A percentile compares a stretch with the other conserved stretches of the same genome.
Evolutionary conservation across 495 filamentous ascomycete genomes (phyloP).

Genomic region (Aspergillus nidulans): DNA sequence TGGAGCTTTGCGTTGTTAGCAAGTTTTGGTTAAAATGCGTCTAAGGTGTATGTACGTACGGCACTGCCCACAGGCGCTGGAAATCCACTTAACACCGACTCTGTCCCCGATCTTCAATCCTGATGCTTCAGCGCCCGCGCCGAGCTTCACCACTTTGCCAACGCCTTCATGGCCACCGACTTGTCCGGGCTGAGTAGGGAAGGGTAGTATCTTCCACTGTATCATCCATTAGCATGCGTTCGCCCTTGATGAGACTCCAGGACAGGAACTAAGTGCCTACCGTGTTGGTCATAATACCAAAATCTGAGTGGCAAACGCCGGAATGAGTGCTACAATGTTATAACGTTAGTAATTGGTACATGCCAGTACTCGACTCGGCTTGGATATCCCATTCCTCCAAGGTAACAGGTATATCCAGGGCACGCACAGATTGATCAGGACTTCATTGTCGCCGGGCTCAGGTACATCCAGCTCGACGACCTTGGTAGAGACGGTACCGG

Average conservation of each 20-base stretch:
- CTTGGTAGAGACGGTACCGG: conserved; percentile 64
- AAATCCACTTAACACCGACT: conserved; percentile 58
- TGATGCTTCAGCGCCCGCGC: conserved; percentile 42
- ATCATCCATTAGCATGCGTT: background rate
- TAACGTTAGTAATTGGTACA: background rate
- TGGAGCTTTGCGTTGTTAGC: conserved; percentile 26
- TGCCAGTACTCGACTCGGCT: background rate
- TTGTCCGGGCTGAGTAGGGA: conserved; percentile 60
- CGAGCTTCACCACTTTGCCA: conserved; percentile 58
- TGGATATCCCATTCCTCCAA: background rate
- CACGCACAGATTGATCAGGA: conserved; percentile 60
- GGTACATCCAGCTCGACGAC: conserved; percentile 63
- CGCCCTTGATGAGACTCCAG: background rate
- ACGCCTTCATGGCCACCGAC: conserved; percentile 64
- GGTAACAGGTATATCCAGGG: background rate
- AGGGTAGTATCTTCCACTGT: conserved; percentile 53
- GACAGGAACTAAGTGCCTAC: conserved; percentile 21
- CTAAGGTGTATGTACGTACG: conserved; percentile 24
- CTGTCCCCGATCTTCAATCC: conserved; percentile 61
- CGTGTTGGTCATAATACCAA: conserved; percentile 55
- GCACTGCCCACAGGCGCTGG: conserved; percentile 47
- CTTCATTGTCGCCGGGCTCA: conserved; percentile 58
- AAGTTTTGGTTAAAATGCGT: background rate
- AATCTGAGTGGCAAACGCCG: conserved; percentile 68
- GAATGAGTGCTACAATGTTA: conserved; percentile 51